phyloP scores from a whole-genome alignment of 78 protist species.

The Andalucia godoyi region DNA sequence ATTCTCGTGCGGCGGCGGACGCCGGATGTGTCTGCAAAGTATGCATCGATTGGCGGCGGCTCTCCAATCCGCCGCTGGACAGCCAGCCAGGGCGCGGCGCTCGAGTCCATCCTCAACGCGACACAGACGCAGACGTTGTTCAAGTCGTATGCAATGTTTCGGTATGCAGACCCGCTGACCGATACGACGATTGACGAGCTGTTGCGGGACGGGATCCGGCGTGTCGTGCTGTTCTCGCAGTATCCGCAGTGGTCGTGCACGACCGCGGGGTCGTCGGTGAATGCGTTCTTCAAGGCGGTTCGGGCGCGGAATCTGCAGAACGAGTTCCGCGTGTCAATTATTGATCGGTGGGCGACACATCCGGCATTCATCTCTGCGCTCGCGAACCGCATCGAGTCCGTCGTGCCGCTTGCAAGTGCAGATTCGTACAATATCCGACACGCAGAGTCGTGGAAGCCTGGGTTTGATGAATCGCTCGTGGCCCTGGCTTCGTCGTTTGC shows the following conservation, averaged over 20 bases:
- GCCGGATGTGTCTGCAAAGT: constrained; percentile 38
- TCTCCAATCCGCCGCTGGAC: constrained; percentile 72
- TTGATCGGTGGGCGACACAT: constrained; percentile 59
- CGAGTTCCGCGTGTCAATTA: constrained; percentile 37
- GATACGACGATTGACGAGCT: constrained; percentile 41
- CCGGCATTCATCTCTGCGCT: constrained; percentile 39
- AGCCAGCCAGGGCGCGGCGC: constrained; percentile 33
- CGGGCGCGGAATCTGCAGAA: not conserved
- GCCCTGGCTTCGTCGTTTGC: too few species aligned
- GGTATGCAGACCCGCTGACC: constrained; percentile 67
- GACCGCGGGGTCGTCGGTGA: constrained; percentile 58
- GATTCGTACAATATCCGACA: too few species aligned
- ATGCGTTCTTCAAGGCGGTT: constrained; percentile 33
- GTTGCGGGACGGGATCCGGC: constrained; percentile 47
- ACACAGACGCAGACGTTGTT: constrained; percentile 51
- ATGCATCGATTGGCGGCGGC: constrained; percentile 71
- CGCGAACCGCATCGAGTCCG: constrained; percentile 9
- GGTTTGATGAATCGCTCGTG: too few species aligned
- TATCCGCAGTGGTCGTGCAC: constrained; percentile 74
- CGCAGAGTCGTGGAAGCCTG: too few species aligned
- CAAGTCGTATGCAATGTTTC: constrained; percentile 49
- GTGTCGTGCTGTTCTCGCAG: constrained; percentile 74
- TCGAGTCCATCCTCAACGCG: constrained; percentile 30
- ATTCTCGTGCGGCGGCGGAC: constrained; percentile 39
- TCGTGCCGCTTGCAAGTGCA: too few species aligned